Evolutionary conservation across 768 basidiomycete genomes (phyloP).

Genomic region (Panaeolus cyanescens): DNA sequence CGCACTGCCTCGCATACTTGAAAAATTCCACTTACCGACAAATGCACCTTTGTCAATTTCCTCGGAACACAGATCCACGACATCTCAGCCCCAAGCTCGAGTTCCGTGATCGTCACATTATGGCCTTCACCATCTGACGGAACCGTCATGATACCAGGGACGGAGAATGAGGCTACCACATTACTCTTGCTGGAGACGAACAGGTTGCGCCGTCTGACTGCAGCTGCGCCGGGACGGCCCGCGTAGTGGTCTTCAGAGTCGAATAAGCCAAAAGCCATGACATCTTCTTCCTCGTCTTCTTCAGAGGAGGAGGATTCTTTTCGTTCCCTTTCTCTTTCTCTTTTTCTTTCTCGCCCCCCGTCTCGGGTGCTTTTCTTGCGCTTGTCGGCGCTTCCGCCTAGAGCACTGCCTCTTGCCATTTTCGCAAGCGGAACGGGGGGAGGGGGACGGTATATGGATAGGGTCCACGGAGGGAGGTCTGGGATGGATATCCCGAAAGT

Average conservation of each 20-base stretch:
- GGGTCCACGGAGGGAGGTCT: constrained; percentile 35
- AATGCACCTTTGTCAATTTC: constrained; percentile 35
- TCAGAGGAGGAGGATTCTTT: not conserved
- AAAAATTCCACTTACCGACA: constrained; percentile 30
- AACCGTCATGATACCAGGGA: constrained; percentile 43
- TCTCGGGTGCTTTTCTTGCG: not conserved
- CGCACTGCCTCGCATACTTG: not conserved
- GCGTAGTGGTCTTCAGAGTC: not conserved
- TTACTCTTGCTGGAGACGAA: constrained; percentile 37
- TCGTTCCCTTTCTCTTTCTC: not conserved
- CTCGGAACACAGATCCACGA: constrained; percentile 46
- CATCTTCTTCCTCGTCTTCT: not conserved
- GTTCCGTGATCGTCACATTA: constrained; percentile 41
- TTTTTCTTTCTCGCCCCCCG: not conserved
- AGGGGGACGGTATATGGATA: constrained; percentile 25
- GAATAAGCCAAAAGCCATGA: not conserved
- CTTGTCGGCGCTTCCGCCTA: not conserved
- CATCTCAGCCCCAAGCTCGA: constrained; percentile 39
- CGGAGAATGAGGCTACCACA: constrained; percentile 40
- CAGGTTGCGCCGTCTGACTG: constrained; percentile 20
- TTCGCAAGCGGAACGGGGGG: not conserved
- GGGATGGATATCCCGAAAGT: constrained; percentile 41
- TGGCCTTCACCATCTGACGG: constrained; percentile 41
- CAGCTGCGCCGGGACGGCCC: not conserved
- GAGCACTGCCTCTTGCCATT: not conserved